Evolutionary conservation across 768 basidiomycete species (phyloP), one percentile per base, ranked within the genome.

Genomic region (Cyathus striatus): DNA sequence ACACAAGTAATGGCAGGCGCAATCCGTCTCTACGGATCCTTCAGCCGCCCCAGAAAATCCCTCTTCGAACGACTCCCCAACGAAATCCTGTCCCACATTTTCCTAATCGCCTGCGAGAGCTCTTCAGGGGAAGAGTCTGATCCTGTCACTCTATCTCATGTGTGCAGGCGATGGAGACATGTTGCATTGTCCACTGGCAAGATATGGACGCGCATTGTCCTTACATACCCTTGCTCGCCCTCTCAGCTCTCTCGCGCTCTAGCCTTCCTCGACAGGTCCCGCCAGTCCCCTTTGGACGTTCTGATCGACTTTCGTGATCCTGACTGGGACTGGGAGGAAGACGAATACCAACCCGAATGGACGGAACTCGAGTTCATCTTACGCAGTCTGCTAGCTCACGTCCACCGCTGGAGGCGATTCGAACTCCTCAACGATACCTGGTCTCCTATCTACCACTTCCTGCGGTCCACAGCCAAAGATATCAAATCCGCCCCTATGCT

Each of bases 361-460:
- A 53, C 64, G 36, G 65, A 69, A 20, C 74, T 81, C 73, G 64
- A 72, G 37, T 48, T 58, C 12, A 54, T 78, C 25, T 60, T 81
- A 45, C 64, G 59, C 13, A 57, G 73, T 23, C 58, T 81, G 7
- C 51, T 74, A 6, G 65, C 69, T 10, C 72, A 75, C 22, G 66
- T 65, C 6, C 37, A 50, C 17, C 69, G 76, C 38, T 81, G 79
- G 76, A 59, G 61, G 33, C 59, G 46, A 10, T 39, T 81, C 36
- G 70, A 74, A 38, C 61, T 82, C n/a, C 57, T 76, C 38, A 69
- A 76, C 1, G 80, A 82, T 48, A 82, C 76, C 3, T 83, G 80
- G 78, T 63, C 65, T 2, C 79, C 80, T 9, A 72, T 81, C 10
- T 73, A 70, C 50, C 61, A 68, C 6, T 78, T 81, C 49, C 66